Evolutionary conservation across 2,329 filamentous ascomycete species (phyloP).

Genomic region (Periglandula ipomoeae): DNA sequence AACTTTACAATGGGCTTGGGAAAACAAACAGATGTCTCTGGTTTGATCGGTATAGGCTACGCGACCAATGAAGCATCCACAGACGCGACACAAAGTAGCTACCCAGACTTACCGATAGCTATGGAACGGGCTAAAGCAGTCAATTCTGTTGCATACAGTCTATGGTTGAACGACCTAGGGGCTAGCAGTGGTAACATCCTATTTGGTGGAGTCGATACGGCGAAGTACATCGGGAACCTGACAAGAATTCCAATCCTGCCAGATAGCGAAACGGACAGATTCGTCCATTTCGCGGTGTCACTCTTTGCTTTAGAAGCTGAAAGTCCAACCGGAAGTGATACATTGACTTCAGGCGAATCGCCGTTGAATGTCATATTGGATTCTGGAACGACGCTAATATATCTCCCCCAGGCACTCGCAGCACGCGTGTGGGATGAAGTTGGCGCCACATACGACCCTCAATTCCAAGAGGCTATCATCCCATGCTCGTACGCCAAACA

Average conservation of each 20-base stretch:
- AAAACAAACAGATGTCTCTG: conserved; percentile 44
- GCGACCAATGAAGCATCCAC: conserved; percentile 39
- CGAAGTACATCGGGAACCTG: conserved; percentile 59
- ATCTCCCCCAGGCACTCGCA: conserved; percentile 46
- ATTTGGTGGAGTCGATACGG: conserved; percentile 73
- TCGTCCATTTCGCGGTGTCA: conserved; percentile 38
- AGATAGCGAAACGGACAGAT: conserved; percentile 31
- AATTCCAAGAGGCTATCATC: conserved; percentile 32
- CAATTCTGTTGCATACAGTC: conserved; percentile 58
- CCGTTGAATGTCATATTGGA: conserved; percentile 60
- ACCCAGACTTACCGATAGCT: conserved; percentile 54
- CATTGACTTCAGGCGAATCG: conserved; percentile 30
- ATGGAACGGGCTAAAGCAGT: conserved; percentile 56
- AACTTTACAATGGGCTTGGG: conserved; percentile 53
- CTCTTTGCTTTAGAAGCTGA: conserved; percentile 38
- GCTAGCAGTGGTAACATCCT: conserved; percentile 46
- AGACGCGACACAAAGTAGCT: conserved; percentile 23
- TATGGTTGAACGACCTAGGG: conserved; percentile 55
- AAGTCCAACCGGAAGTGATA: conserved; percentile 40
- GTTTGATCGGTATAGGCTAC: conserved; percentile 53
- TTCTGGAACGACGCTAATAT: conserved; percentile 65
- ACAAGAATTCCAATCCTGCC: conserved; percentile 47
- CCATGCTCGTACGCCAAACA: conserved; percentile 39
- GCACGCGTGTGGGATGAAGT: conserved; percentile 43
- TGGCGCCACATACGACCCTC: conserved; percentile 35